phyloP scores from a whole-genome alignment of 2,329 filamentous ascomycete species.

The Penicillium sp. region DNA sequence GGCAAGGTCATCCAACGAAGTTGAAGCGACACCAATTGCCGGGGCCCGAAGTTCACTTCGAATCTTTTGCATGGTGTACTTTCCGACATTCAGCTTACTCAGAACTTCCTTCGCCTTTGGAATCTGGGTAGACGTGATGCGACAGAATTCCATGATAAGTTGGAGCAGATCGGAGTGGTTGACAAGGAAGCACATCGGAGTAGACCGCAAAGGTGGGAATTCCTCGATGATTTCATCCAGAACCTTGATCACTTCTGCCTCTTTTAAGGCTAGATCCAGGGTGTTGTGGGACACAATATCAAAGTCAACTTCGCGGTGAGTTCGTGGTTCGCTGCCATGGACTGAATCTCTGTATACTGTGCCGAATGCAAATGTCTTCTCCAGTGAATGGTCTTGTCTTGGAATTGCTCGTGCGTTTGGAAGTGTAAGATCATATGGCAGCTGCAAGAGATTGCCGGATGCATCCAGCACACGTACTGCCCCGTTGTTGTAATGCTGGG shows the following conservation, averaged over 20 bases:
- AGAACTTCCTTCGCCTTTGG: constrained; percentile 75
- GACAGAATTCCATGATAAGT: constrained; percentile 85
- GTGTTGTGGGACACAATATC: constrained; percentile 86
- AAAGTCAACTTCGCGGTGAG: constrained; percentile 89
- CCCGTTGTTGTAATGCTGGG: constrained; percentile 70
- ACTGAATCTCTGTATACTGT: constrained; percentile 78
- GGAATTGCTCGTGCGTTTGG: constrained; percentile 84
- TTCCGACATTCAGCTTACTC: constrained; percentile 80
- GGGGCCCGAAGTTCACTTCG: constrained; percentile 78
- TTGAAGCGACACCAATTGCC: constrained; percentile 76
- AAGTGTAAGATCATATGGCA: constrained; percentile 91
- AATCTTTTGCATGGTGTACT: constrained; percentile 79
- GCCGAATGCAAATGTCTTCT: constrained; percentile 83
- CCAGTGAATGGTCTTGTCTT: constrained; percentile 58
- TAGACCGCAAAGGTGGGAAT: constrained; percentile 70
- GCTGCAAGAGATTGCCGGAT: constrained; percentile 81
- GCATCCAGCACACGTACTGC: constrained; percentile 78
- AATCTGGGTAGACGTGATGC: constrained; percentile 67
- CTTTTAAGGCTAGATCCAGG: constrained; percentile 79
- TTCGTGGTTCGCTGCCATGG: constrained; percentile 75
- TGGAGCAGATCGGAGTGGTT: constrained; percentile 86
- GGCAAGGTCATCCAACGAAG: constrained; percentile 83
- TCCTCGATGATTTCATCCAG: constrained; percentile 82
- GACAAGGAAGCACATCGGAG: constrained; percentile 81
- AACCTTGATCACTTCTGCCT: constrained; percentile 91